A percentile compares a stretch with the other conserved stretches of the same genome.
Conservation (phyloP, 768 basidiomycete species). For the Glaciozyma antarctica region DNA sequence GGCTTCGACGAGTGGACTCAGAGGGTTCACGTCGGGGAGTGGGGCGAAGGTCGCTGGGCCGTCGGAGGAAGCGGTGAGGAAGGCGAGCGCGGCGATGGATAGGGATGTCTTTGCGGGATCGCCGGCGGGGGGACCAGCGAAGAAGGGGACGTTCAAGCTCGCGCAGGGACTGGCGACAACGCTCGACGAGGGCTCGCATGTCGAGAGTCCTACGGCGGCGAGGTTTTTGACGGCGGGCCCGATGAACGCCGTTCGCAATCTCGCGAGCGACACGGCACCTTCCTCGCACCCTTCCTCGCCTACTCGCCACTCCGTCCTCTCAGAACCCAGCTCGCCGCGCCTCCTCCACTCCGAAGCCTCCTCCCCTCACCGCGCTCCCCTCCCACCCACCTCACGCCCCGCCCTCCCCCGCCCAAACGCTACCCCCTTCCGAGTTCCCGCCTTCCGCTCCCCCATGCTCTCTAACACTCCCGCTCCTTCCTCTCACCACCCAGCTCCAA, state of each 20-base stretch:
- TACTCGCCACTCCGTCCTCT: not conserved
- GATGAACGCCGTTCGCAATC: not conserved
- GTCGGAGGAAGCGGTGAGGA: not conserved
- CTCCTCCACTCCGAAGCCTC: not conserved
- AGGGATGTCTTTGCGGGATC: slow-evolving; percentile 5
- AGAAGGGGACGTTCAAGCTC: not conserved
- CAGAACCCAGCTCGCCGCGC: not conserved
- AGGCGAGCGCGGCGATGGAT: not conserved
- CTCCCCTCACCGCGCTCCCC: not conserved
- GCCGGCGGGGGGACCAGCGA: not conserved
- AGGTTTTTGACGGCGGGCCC: not conserved
- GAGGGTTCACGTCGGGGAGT: slow-evolving; percentile 12
- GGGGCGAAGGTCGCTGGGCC: slow-evolving; percentile 9
- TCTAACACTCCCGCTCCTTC: not conserved
- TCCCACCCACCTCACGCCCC: not conserved
- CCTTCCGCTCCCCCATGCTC: slow-evolving; percentile 13
- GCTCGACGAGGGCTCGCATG: not conserved
- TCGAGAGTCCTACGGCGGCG: not conserved
- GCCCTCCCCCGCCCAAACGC: not conserved
- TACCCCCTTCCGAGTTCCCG: not conserved
- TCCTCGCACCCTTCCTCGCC: not conserved
- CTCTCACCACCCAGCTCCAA: not conserved
- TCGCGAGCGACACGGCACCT: not conserved
- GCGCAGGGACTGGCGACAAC: not conserved
- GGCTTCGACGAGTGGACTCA: too few relatives aligned